Conservation (phyloP, 1,284 basidiomycete species). For the Tylopilus sp. region DNA sequence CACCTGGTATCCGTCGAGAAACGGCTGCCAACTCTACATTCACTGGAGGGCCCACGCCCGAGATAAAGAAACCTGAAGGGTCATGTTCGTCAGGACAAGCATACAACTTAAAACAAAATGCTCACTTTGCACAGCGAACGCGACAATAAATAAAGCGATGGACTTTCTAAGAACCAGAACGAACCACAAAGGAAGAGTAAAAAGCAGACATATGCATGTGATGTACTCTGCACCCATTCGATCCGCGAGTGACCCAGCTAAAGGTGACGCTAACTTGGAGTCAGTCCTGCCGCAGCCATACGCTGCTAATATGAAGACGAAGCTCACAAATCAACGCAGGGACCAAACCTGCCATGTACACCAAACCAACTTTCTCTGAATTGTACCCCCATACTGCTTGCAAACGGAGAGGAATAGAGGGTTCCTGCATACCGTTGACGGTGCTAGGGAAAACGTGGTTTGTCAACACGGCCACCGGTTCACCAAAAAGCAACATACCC, state of each 20-base stretch:
- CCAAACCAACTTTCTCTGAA: conserved; percentile 60
- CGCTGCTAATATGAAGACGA: neutral
- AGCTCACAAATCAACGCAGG: conserved; percentile 63
- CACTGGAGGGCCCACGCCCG: conserved; percentile 53
- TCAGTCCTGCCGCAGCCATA: conserved; percentile 3
- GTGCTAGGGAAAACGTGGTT: conserved; percentile 38
- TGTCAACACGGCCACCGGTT: neutral
- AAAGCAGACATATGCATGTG: conserved; percentile 44
- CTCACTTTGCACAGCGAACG: conserved; percentile 56
- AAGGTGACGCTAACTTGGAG: conserved; percentile 45
- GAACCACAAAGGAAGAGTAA: conserved; percentile 64
- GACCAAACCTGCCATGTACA: conserved; percentile 66
- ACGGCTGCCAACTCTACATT: conserved; percentile 61
- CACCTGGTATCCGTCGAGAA: conserved; percentile 48
- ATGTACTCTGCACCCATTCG: conserved; percentile 58
- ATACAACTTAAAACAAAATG: neutral
- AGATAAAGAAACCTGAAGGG: conserved; percentile 52
- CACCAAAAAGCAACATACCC: conserved; percentile 42
- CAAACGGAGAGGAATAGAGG: conserved; percentile 63
- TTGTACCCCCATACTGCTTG: conserved; percentile 56
- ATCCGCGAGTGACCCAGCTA: conserved; percentile 62
- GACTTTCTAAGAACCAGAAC: conserved; percentile 49
- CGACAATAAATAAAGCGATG: conserved; percentile 57
- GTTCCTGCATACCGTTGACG: conserved; percentile 52
- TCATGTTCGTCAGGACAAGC: conserved; percentile 2